Percentiles rank a stretch among this genome's conserved stretches.
Evolutionary conservation across 2,329 filamentous ascomycete genomes (phyloP).

Genomic region (Colletotrichum siamense): DNA sequence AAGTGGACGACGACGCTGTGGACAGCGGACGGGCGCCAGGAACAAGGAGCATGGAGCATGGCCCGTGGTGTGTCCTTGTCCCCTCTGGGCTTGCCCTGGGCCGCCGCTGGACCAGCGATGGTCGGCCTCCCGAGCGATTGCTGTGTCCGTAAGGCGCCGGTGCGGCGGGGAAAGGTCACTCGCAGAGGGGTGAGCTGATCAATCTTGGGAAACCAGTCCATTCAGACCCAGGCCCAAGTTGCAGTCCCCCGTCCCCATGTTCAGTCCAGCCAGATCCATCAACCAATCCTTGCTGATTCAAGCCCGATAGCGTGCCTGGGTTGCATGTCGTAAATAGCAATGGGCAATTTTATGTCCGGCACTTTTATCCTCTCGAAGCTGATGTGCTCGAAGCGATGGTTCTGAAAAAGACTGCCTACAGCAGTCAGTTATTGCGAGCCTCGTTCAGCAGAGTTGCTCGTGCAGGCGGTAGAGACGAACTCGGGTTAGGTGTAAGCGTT

Average conservation of each 20-base stretch:
- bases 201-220: background rate
- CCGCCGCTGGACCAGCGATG: constrained; percentile 4
- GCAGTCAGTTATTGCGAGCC: background rate
- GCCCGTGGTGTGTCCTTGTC: constrained; percentile 12
- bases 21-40: constrained; percentile 15
- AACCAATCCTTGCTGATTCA: constrained; percentile 1
- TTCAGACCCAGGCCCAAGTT: background rate
- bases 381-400: background rate
- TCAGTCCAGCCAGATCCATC: constrained; percentile 6
- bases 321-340: constrained; percentile 17
- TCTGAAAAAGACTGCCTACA: background rate
- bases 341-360: constrained; percentile 15
- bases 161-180: constrained; percentile 21
- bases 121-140: constrained; percentile 20
- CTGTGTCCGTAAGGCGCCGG: constrained; percentile 15
- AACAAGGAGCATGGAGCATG: constrained; percentile 20
- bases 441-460: background rate
- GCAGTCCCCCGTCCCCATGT: background rate
- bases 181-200: constrained; percentile 10
- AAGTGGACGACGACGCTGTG: background rate
- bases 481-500: background rate
- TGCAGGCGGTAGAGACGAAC: background rate
- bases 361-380: background rate
- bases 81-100: background rate
- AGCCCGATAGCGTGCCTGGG: constrained; percentile 1